Conservation (phyloP, 176 grass and related monocot genomes). For the Oryza meridionalis region DNA sequence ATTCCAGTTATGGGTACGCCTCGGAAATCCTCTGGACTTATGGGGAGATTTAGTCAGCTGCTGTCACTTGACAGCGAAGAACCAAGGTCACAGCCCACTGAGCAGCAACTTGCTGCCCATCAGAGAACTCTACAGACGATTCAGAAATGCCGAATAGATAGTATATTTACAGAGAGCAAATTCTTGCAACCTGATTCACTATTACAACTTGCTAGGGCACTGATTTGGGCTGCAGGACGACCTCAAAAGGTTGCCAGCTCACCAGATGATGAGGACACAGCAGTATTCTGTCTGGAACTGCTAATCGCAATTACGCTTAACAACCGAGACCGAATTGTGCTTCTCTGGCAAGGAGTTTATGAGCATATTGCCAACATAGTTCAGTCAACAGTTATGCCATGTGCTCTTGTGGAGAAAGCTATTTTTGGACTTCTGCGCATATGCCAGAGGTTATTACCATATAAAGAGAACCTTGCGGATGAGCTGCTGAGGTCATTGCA, state of each 20-base stretch:
- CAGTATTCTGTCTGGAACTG: constrained; percentile 97
- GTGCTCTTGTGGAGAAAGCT: constrained; percentile 93
- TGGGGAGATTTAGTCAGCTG: constrained; percentile 98
- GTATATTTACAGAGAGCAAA: constrained; percentile 96
- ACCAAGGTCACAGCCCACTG: constrained; percentile 89
- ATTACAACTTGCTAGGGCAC: constrained; percentile 84
- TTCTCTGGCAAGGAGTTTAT: constrained; percentile 96
- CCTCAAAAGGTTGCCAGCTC: constrained; percentile 87
- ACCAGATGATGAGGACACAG: constrained; percentile 92
- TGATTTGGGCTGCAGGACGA: constrained; percentile 88
- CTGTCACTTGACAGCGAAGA: constrained; percentile 98
- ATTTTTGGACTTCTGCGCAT: constrained; percentile 97
- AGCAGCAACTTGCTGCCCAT: constrained; percentile 95
- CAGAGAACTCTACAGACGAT: constrained; percentile 97
- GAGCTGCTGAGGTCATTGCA: constrained; percentile 90
- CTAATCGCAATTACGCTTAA: constrained; percentile 93
- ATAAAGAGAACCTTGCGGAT: constrained; percentile 95
- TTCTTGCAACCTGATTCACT: constrained; percentile 89
- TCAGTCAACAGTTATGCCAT: constrained; percentile 91
- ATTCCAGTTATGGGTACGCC: constrained; percentile 86
- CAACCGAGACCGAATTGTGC: constrained; percentile 87
- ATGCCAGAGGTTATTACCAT: constrained; percentile 94
- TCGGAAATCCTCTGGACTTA: constrained; percentile 92
- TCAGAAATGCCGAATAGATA: constrained; percentile 93
- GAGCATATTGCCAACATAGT: constrained; percentile 97